A percentile compares a stretch with the other conserved stretches of the same genome.
Evolutionary conservation across 805 yeast genomes (phyloP).

Genomic region (Starmerella stellata): DNA sequence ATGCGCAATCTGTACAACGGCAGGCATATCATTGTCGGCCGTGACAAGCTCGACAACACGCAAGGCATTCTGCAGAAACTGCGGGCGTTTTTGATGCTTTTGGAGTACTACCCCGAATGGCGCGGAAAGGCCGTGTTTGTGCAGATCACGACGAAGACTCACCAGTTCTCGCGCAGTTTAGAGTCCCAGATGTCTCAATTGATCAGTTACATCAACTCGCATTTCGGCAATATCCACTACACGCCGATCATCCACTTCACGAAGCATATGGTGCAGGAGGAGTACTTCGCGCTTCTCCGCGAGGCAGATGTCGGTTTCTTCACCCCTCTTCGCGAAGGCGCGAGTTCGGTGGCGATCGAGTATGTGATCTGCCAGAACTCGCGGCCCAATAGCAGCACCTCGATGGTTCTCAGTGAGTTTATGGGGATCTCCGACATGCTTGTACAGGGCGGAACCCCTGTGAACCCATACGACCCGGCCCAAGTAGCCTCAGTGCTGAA

Average conservation of each 20-base stretch:
- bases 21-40: slow-evolving; percentile 66
- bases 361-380: slow-evolving; percentile 60
- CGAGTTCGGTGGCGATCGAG: slow-evolving; percentile 88
- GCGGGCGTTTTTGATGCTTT: slow-evolving; percentile 73
- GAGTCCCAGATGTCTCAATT: slow-evolving; percentile 73
- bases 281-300: slow-evolving; percentile 70
- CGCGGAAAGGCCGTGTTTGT: slow-evolving; percentile 67
- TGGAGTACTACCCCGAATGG: slow-evolving; percentile 88
- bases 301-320: slow-evolving; percentile 81
- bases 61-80: slow-evolving; percentile 88
- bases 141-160: slow-evolving; percentile 76
- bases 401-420: slow-evolving; percentile 78
- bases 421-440: slow-evolving; percentile 60
- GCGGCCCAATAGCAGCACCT: slow-evolving; percentile 21
- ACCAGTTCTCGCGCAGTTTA: slow-evolving; percentile 39
- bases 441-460: slow-evolving; percentile 34
- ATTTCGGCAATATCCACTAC: slow-evolving; percentile 62
- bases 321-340: slow-evolving; percentile 86
- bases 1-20: slow-evolving; percentile 32
- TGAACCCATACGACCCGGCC: slow-evolving; percentile 94
- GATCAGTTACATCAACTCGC: slow-evolving; percentile 64
- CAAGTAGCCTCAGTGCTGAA: slow-evolving; percentile 77
- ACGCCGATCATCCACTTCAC: slow-evolving; percentile 88
- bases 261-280: slow-evolving; percentile 71
- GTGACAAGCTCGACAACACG: slow-evolving; percentile 81